Conservation (phyloP, 2,329 filamentous ascomycete genomes). For the Pyricularia pennisetigena region DNA sequence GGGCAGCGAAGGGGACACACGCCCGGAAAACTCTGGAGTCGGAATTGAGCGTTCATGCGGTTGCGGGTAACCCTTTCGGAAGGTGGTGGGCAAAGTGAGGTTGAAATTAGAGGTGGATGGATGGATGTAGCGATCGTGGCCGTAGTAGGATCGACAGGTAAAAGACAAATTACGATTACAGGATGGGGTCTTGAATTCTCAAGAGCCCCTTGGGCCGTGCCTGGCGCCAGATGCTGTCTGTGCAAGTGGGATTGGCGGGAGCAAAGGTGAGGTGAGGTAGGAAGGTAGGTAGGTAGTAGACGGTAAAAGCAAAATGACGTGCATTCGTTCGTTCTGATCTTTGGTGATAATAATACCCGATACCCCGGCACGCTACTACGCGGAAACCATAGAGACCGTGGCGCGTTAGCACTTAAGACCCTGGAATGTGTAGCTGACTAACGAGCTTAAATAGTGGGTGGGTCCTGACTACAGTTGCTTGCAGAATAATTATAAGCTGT, state of each 20-base stretch:
- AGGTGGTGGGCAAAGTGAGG: not conserved
- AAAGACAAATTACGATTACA: not conserved
- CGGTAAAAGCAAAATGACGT: not conserved
- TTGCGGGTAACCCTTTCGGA: not conserved
- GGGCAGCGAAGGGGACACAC: conserved; percentile 9
- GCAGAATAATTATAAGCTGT: not conserved
- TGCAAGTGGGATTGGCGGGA: not conserved
- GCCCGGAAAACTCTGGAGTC: not conserved
- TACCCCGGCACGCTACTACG: not conserved
- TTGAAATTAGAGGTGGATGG: not conserved
- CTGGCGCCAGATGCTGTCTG: not conserved
- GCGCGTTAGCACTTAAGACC: not conserved
- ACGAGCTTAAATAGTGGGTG: not conserved
- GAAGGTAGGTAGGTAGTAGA: not conserved
- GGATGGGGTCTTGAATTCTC: not conserved
- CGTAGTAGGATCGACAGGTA: not conserved
- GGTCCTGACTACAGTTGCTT: not conserved
- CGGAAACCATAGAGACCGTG: not conserved
- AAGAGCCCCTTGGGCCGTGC: not conserved
- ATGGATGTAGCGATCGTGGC: not conserved
- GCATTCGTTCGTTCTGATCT: not conserved
- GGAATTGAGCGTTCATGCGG: not conserved
- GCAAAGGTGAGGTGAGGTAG: not conserved
- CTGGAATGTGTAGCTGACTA: not conserved
- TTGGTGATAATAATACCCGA: not conserved